A percentile compares a stretch with the other conserved stretches of the same genome.
Evolutionary conservation across 345 rosid genomes (phyloP).

Genomic region (Boechera stricta): DNA sequence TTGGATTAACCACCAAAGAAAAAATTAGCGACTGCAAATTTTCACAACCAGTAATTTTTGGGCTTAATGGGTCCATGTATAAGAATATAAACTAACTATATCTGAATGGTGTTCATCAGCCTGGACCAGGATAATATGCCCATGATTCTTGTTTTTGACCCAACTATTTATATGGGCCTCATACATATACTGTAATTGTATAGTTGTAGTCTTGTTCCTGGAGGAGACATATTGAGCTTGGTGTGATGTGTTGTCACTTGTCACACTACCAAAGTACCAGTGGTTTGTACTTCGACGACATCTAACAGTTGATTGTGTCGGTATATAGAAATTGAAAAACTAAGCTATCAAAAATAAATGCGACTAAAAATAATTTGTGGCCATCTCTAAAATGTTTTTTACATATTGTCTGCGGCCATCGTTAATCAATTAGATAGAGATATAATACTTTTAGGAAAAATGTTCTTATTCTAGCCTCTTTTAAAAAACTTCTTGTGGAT

Average conservation of each 20-base stretch:
- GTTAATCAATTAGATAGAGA: no score
- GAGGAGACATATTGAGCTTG: background rate
- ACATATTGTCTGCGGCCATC: no score
- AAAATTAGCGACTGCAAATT: background rate
- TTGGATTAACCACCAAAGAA: background rate
- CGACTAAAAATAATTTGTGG: background rate
- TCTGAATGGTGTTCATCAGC: background rate
- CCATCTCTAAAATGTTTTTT: background rate
- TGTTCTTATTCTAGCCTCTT: no score
- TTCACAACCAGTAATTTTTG: background rate
- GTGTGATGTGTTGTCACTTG: slow-evolving; percentile 20
- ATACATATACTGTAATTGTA: background rate
- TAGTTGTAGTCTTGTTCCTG: background rate
- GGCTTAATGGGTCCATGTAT: slow-evolving; percentile 3
- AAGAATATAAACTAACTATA: background rate
- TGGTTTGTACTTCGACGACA: slow-evolving; percentile 16
- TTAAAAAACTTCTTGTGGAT: no score
- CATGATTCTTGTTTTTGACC: background rate
- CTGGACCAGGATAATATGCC: background rate
- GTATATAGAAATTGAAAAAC: background rate
- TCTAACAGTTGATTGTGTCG: slow-evolving; percentile 20
- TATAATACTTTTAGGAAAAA: no score
- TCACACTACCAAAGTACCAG: slow-evolving; percentile 1
- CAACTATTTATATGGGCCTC: background rate
- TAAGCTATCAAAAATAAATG: background rate